Base-by-base conservation (phyloP, 441 rosid species). In the Rhodomyrtus psidioides region DNA sequence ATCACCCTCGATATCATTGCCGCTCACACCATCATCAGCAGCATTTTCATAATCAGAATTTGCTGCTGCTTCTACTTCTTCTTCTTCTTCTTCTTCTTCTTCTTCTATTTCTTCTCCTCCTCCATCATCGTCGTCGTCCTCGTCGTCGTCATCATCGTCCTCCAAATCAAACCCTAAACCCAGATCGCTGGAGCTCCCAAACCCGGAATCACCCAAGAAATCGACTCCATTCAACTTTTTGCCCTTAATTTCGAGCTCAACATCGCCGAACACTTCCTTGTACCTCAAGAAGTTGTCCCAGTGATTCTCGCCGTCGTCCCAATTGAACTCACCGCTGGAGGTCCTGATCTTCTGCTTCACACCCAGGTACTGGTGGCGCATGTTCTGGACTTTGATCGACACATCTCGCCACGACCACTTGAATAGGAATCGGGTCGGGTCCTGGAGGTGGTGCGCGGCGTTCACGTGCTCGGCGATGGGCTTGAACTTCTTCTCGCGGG, bases 361-460 rank as follows among this genome's bases (percentile, higher is more conserved):
- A 60, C 97, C 97, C 87, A 94, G 75, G 87, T 94, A 94, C 90
- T 94, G 97, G 84, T 94, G 94, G 90, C 97, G 89, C 96, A 92
- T 94, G 91, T 94, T 94, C 91, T 94, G 96, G 62, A 94, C 95
- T 88, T 94, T 92, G 82, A 94, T 94, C 34, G 96, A 94, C 28
- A 94, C 95, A 83, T 94, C 97, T 16, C 97, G 91, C 97, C 97
- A 94, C 5, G 95, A 92, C 97, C 97, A 94, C 90, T 89, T 91
- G 89, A 94, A 94, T 53, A 96, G 95, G 90, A 91, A 94, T 89
- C 87, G 87, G 55, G 79, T 39, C 5, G 96, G 94, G 85, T 94
- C 96, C 46, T 88, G 92, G 34, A 91, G 91, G 86, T 94, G 93
- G 89, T 94, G 96, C 44, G 92, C 89, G 46, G 93, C 86, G 88